Evolutionary conservation across 106 monocot genomes (phyloP), one percentile per base, ranked within the genome.

Genomic region (Allium cepa): DNA sequence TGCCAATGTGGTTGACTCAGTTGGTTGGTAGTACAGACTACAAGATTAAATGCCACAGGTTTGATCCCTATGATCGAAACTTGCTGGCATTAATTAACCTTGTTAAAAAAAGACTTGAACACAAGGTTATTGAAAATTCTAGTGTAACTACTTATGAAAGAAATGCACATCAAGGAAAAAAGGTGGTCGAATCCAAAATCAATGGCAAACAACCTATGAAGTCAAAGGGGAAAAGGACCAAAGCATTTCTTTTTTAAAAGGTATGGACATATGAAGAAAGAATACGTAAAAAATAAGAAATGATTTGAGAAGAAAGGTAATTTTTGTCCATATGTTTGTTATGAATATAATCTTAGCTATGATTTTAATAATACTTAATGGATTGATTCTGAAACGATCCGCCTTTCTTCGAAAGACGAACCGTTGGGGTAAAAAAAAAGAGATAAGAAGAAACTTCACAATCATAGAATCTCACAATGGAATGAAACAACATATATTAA

Each of bases 251-350:
- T 70, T 0, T 70, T 2, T n/a, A 70, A 70, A 17, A 58, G 1
- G 48, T 14, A 11, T 46, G n/a, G 16, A 22, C 14, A 57, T 12
- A 9, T 45, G 48, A 70, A 70, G 57, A 70, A 70, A 70, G 2
- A 70, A n/a, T 70, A 47, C 46, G 7, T 57, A 22, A 4, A 70
- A 22, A 57, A 70, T 58, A n/a, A 70, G 57, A 47, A 70, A 17
- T 70, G 57, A 57, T 1, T 70, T 4, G 8, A 70, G 17, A 70
- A 58, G 12, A 57, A 70, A 58, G 57, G 46, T 17, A 22, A 50
- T 51, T 7, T 61, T 26, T 13, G 26, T 6, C 50, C 50, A 8
- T 26, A 9, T 70, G 16, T 70, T 9, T 68, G 46, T 70, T 47
- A 47, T 69, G 55, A 69, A 69, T 69, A 9, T 12, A 46, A 8